phyloP scores from a whole-genome alignment of 2,329 filamentous ascomycete genomes.

The Aspergillus aculeatinus region DNA sequence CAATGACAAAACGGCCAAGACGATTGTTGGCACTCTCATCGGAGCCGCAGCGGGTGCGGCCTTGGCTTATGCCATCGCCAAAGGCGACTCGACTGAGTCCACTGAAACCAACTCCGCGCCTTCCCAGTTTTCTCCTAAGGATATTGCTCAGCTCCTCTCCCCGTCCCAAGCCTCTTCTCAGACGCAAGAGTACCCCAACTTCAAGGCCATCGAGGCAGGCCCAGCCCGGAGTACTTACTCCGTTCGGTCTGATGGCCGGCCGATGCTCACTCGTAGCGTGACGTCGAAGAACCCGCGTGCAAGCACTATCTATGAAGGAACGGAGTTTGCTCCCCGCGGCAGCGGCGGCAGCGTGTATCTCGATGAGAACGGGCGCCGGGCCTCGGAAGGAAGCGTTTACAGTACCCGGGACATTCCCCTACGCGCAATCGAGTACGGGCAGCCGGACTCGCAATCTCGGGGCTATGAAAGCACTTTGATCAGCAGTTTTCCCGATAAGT shows the following conservation, averaged over 20 bases:
- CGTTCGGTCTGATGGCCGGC: conserved; percentile 30
- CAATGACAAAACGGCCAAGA: conserved; percentile 53
- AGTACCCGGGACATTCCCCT: conserved; percentile 35
- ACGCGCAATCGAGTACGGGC: conserved; percentile 43
- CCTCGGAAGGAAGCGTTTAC: conserved; percentile 41
- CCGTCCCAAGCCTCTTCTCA: conserved; percentile 25
- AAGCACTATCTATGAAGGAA: conserved; percentile 43
- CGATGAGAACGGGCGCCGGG: conserved; percentile 34
- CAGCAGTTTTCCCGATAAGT: conserved; percentile 42
- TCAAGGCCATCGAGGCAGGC: conserved; percentile 35
- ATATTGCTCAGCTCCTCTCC: conserved; percentile 25
- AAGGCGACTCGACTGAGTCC: conserved; percentile 49
- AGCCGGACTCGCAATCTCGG: conserved; percentile 25
- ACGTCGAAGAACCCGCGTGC: conserved; percentile 43
- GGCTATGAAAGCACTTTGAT: conserved; percentile 42
- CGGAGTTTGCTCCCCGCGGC: conserved; percentile 29
- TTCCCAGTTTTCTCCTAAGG: conserved; percentile 26
- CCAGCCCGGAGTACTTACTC: conserved; percentile 30
- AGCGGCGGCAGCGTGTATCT: conserved; percentile 23
- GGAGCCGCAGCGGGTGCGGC: conserved; percentile 77
- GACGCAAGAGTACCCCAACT: conserved; percentile 24
- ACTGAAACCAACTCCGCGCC: conserved; percentile 23
- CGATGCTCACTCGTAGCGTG: conserved; percentile 34
- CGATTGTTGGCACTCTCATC: conserved; percentile 71
- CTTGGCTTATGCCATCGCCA: conserved; percentile 71